phyloP scores from a whole-genome alignment of 108 stramenopile genomes.

The Conticribra weissflogii region DNA sequence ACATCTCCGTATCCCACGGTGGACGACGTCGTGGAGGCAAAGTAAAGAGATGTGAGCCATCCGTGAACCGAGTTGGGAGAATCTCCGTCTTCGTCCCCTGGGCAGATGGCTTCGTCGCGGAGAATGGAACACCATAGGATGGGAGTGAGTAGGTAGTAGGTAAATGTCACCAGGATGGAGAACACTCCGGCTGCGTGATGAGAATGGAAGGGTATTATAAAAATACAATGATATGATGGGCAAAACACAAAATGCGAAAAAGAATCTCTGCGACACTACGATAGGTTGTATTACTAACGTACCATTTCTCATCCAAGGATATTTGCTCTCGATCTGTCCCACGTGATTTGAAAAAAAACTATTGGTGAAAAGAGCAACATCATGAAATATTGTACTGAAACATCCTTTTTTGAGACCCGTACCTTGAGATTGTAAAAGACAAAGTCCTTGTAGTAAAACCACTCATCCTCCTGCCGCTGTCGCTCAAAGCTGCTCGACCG shows the following conservation, averaged over 20 bases:
- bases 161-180: slow-evolving; percentile 15
- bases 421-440: too few species aligned
- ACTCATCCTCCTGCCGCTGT: slow-evolving; percentile 26
- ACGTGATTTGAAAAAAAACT: slow-evolving; percentile 2
- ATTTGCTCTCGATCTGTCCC: slow-evolving; percentile 24
- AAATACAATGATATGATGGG: too few species aligned
- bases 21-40: slow-evolving; percentile 48
- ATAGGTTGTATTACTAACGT: too few species aligned
- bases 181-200: slow-evolving; percentile 6
- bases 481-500: neutral
- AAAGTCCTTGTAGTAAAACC: slow-evolving; percentile 63
- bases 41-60: slow-evolving; percentile 48
- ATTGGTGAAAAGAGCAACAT: too few species aligned
- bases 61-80: neutral
- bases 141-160: slow-evolving; percentile 45
- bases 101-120: slow-evolving; percentile 46
- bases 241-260: too few species aligned
- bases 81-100: neutral
- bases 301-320: slow-evolving; percentile 30
- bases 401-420: too few species aligned
- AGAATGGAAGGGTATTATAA: too few species aligned
- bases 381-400: too few species aligned
- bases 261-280: too few species aligned
- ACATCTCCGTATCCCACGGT: slow-evolving; percentile 66
- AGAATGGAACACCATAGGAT: slow-evolving; percentile 58